Evolutionary conservation across 345 rosid genomes (phyloP).

Genomic region (Eutrema yunnanense): DNA sequence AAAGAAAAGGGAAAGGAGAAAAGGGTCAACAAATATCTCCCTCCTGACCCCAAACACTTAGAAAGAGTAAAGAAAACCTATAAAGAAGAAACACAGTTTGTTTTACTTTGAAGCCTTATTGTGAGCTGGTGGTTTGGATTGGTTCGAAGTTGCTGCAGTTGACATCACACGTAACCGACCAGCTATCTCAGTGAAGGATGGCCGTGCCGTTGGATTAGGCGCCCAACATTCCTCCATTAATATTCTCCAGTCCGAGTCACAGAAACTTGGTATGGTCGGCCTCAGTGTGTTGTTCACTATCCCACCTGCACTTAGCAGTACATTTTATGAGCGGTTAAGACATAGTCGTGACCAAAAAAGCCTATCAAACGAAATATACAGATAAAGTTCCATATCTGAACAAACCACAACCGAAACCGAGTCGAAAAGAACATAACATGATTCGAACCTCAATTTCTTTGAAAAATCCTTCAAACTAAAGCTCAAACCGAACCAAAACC

Average conservation of each 20-base stretch:
- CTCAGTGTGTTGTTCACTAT: slow-evolving; percentile 73
- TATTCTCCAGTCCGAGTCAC: slow-evolving; percentile 66
- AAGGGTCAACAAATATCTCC: slow-evolving; percentile 34
- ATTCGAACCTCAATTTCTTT: neutral
- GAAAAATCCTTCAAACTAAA: neutral
- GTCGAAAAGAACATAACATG: neutral
- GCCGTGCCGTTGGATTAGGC: slow-evolving; percentile 52
- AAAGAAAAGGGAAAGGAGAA: slow-evolving; percentile 26
- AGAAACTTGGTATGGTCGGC: slow-evolving; percentile 66
- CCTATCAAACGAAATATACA: neutral
- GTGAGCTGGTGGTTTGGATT: slow-evolving; percentile 49
- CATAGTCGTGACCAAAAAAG: neutral
- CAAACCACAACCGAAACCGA: neutral
- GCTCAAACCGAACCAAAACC: neutral
- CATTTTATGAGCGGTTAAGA: neutral
- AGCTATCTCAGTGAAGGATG: slow-evolving; percentile 76
- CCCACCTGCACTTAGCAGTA: slow-evolving; percentile 50
- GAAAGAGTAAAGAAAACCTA: slow-evolving; percentile 2
- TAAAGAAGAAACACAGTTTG: neutral
- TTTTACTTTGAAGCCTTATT: slow-evolving; percentile 36
- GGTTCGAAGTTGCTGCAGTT: slow-evolving; percentile 53
- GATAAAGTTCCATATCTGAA: neutral
- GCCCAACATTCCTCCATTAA: slow-evolving; percentile 93
- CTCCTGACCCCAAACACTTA: slow-evolving; percentile 27
- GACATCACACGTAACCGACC: slow-evolving; percentile 59